Evolutionary conservation across 176 grass and related monocot species (phyloP).

Genomic region (Juncus inflexus): DNA sequence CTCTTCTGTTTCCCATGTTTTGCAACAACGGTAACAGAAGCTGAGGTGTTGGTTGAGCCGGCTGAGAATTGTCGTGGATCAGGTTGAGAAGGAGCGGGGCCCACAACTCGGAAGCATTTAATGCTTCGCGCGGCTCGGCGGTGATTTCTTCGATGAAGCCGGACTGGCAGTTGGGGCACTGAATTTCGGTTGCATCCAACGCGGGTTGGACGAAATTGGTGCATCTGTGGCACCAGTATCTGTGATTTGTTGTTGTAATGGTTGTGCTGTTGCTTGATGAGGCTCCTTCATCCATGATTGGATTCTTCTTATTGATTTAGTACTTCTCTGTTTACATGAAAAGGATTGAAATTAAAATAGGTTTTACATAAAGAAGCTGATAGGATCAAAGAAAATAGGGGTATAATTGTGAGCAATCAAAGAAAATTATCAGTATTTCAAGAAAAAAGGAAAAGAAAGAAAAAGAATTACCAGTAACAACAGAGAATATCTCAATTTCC

Average conservation of each 20-base stretch:
- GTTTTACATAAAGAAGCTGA: too few species aligned
- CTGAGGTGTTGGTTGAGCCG: slow-evolving; percentile 22
- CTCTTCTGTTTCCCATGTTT: too few species aligned
- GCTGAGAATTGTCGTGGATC: slow-evolving; percentile 35
- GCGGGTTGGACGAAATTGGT: slow-evolving; percentile 51
- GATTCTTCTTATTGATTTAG: background rate
- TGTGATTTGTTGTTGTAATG: slow-evolving; percentile 10
- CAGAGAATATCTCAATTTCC: background rate
- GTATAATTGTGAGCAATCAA: background rate
- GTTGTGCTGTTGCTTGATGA: slow-evolving; percentile 24
- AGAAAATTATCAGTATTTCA: background rate
- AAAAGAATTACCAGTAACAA: background rate
- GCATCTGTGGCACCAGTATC: slow-evolving; percentile 81
- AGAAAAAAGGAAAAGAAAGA: background rate
- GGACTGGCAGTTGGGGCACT: slow-evolving; percentile 74
- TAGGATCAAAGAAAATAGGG: background rate
- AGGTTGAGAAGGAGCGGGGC: slow-evolving; percentile 59
- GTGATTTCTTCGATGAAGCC: slow-evolving; percentile 84
- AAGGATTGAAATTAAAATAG: background rate
- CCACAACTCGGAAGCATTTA: slow-evolving; percentile 35
- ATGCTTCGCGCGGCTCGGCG: background rate
- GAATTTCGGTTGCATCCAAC: slow-evolving; percentile 42
- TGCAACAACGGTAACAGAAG: slow-evolving; percentile 35
- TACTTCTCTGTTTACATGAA: slow-evolving; percentile 6
- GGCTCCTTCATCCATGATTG: slow-evolving; percentile 35